Evolutionary conservation across 257 asterid genomes (phyloP), one percentile per base, ranked within the genome.

Genomic region (Ilex aquifolium): DNA sequence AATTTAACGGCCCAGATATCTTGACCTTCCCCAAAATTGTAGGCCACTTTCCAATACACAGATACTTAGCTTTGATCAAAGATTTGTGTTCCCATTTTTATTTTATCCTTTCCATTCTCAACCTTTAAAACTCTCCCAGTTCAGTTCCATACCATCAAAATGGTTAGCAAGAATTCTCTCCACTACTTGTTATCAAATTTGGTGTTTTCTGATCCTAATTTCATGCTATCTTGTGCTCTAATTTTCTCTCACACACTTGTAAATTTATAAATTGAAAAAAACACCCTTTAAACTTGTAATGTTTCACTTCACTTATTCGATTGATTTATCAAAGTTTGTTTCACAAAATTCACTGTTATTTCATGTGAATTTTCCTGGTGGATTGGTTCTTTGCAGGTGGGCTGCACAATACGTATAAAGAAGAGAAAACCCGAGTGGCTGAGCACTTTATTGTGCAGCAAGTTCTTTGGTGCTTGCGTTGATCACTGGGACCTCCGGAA

Each of bases 401-500:
- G 85, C 44, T 71, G 82, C 49, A 32, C 66, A 48, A 53, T 79
- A 68, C 69, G 72, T 61, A 17, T 27, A 75, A 59, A 15, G 77
- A 76, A 53, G 66, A 65, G 69, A 48, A 72, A 13, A 58, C 62
- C 70, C 31, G 83, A 84, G 56, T 88, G 95, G 95, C 69, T 85
- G 61, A 62, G 40, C 11, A 62, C 42, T 65, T 61, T 88, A 46
- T 55, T 88, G 39, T 13, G 61, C 16, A 68, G 78, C 44, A 67
- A 79, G 63, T 85, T 88, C 61, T 85, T 85, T 60, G 84, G 62
- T 17, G 15, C 76, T 32, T 87, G 95, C 59, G 70, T 17, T 16
- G 82, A 77, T 70, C 95, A 88, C 53, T 60, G 54, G 9, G 82
- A 81, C 50, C 51, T 80, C 4, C 72, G 82, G 31, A 88, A 75